A percentile compares a stretch with the other conserved stretches of the same genome.
These are phyloP conservation scores for Oxyria digyna DNA, from an alignment of 148 eudicot genomes.

Conservation along the genomic window DNA sequence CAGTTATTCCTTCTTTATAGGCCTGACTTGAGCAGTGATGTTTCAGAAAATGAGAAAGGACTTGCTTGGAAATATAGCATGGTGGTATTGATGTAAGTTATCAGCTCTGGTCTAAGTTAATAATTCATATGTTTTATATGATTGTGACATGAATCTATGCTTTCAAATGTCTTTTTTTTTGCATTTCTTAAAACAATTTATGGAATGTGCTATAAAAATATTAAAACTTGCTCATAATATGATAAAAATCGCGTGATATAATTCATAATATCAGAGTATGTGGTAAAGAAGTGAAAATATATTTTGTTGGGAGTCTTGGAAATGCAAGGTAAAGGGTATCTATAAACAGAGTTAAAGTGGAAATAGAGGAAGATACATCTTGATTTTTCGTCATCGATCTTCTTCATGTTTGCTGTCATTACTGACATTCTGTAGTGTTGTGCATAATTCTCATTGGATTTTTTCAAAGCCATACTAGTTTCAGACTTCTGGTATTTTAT, in stretches of 20 bases:
- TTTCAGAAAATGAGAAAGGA: conserved; percentile 42
- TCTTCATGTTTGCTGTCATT: not conserved
- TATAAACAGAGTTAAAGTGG: not conserved
- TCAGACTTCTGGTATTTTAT: too few species aligned
- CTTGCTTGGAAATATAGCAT: conserved; percentile 71
- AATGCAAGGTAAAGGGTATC: not conserved
- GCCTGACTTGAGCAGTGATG: conserved; percentile 20
- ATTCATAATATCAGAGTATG: not conserved
- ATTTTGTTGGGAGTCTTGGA: too few species aligned
- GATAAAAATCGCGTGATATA: too few species aligned
- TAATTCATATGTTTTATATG: not conserved
- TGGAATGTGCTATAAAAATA: not conserved
- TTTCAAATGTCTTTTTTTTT: not conserved
- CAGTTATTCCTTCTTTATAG: conserved; percentile 18
- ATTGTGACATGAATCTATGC: not conserved
- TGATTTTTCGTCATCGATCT: not conserved
- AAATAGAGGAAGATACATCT: not conserved
- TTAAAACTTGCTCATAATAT: too few species aligned
- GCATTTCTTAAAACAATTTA: not conserved
- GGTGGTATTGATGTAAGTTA: conserved; percentile 64
- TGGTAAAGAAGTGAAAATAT: not conserved
- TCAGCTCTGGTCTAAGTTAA: conserved; percentile 1
- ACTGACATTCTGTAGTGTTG: not conserved
- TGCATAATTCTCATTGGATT: not conserved
- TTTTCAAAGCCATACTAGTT: too few species aligned